These are phyloP conservation scores for Capronia americana DNA, from an alignment of 2,329 filamentous ascomycete genomes.

Conservation along the genomic window DNA sequence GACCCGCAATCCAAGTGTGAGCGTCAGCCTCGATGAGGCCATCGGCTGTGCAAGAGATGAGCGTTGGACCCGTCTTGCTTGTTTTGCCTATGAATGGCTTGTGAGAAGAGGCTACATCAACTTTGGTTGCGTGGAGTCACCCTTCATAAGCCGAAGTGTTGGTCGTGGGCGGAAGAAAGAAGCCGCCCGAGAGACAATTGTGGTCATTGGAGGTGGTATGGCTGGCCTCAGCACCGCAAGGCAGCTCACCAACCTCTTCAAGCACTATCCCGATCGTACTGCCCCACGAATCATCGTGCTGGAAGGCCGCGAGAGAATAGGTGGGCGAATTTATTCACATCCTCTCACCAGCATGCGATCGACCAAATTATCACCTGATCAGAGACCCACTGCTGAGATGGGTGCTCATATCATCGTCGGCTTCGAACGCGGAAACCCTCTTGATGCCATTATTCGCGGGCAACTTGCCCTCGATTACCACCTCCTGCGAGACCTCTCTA, in stretches of 20 bases:
- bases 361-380: constrained; percentile 58
- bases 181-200: constrained; percentile 72
- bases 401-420: constrained; percentile 98
- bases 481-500: constrained; percentile 77
- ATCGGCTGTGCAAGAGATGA: constrained; percentile 86
- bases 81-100: constrained; percentile 90
- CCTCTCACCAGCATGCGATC: constrained; percentile 66
- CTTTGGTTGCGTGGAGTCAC: constrained; percentile 85
- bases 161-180: constrained; percentile 53
- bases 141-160: constrained; percentile 50
- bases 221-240: constrained; percentile 90
- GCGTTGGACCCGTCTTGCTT: constrained; percentile 87
- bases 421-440: constrained; percentile 91
- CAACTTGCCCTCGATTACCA: constrained; percentile 90
- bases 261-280: constrained; percentile 76
- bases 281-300: constrained; percentile 78
- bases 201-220: constrained; percentile 92
- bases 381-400: constrained; percentile 86
- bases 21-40: constrained; percentile 82
- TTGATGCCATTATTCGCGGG: constrained; percentile 88
- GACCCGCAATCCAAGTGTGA: constrained; percentile 82
- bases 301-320: constrained; percentile 85
- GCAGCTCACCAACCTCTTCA: constrained; percentile 84
- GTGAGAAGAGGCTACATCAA: constrained; percentile 93
- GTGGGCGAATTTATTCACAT: constrained; percentile 91